These are phyloP conservation scores for Leccinum obscurum DNA, from an alignment of 768 basidiomycete species.

Conservation along the genomic window DNA sequence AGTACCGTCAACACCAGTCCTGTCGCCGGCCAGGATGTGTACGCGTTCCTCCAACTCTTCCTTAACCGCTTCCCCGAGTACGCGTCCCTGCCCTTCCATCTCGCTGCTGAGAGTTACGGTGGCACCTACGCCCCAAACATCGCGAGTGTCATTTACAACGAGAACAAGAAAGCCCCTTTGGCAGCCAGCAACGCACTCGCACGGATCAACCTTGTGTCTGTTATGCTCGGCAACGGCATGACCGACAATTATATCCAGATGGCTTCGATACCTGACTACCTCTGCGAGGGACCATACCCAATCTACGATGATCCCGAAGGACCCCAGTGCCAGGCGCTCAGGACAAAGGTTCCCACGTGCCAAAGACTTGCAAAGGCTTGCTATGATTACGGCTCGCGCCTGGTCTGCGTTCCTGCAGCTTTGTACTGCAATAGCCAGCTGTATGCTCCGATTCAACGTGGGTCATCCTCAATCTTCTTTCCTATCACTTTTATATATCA, in stretches of 20 bases:
- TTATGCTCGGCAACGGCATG: slow-evolving; percentile 87
- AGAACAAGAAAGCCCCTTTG: slow-evolving; percentile 61
- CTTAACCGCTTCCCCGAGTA: slow-evolving; percentile 75
- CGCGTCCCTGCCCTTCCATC: slow-evolving; percentile 66
- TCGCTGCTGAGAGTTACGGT: slow-evolving; percentile 79
- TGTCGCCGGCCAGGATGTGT: slow-evolving; percentile 87
- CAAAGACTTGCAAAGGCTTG: slow-evolving; percentile 72
- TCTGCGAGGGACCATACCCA: slow-evolving; percentile 79
- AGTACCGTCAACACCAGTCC: slow-evolving; percentile 77
- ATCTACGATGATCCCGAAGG: slow-evolving; percentile 72
- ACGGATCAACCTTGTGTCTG: slow-evolving; percentile 76
- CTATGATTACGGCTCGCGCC: slow-evolving; percentile 57
- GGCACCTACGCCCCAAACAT: slow-evolving; percentile 86
- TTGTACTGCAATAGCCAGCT: slow-evolving; percentile 82
- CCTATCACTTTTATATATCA: neutral
- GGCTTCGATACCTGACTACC: slow-evolving; percentile 77
- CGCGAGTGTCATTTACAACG: slow-evolving; percentile 75
- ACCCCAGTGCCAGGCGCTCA: slow-evolving; percentile 62
- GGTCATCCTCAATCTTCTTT: slow-evolving; percentile 24
- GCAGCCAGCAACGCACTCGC: slow-evolving; percentile 41
- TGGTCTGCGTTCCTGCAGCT: slow-evolving; percentile 71
- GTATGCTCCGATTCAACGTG: slow-evolving; percentile 68
- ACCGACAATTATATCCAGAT: slow-evolving; percentile 85
- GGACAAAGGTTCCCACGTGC: slow-evolving; percentile 70
- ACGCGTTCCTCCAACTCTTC: slow-evolving; percentile 82